These are phyloP conservation scores for Penicillium verhagenii DNA, from an alignment of 495 filamentous ascomycete species.

Conservation along the genomic window DNA sequence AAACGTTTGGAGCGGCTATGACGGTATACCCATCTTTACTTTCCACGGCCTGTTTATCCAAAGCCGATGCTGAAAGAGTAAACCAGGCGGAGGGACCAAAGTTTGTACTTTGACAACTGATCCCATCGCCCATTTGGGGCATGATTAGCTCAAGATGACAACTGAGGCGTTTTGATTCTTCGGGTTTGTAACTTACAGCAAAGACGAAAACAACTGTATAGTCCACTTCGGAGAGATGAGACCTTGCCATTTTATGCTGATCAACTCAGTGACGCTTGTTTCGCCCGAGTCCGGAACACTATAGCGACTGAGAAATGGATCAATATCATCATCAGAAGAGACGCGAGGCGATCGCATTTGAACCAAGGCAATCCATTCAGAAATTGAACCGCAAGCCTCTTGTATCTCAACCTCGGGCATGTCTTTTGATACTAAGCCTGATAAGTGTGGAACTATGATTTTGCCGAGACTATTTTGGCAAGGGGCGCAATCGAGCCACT, in stretches of 20 bases:
- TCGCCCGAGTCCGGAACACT: slow-evolving; percentile 51
- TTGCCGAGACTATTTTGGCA: slow-evolving; percentile 27
- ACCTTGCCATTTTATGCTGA: slow-evolving; percentile 50
- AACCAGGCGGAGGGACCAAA: slow-evolving; percentile 32
- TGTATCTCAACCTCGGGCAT: slow-evolving; percentile 49
- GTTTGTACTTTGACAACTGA: slow-evolving; percentile 10
- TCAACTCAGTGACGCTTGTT: slow-evolving; percentile 21
- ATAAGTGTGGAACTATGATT: slow-evolving; percentile 50
- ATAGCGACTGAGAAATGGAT: slow-evolving; percentile 83
- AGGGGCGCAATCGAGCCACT: slow-evolving; percentile 38
- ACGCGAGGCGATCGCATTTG: slow-evolving; percentile 73
- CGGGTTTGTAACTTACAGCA: slow-evolving; percentile 36
- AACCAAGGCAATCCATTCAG: slow-evolving; percentile 84
- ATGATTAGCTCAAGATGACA: slow-evolving; percentile 5
- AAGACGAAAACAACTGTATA: slow-evolving; percentile 32
- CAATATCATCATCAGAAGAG: slow-evolving; percentile 61
- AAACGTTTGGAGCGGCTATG: slow-evolving; percentile 23
- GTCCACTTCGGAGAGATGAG: slow-evolving; percentile 44
- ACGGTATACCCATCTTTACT: slow-evolving; percentile 48
- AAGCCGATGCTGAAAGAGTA: slow-evolving; percentile 34
- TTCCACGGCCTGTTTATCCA: slow-evolving; percentile 40
- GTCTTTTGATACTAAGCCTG: slow-evolving; percentile 37
- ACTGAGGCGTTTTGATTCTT: not conserved
- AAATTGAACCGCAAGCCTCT: slow-evolving; percentile 60
- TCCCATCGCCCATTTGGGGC: slow-evolving; percentile 7